Percentiles rank a stretch among this genome's conserved stretches.
Conservation (phyloP, 345 rosid species). For the Populus simonii region DNA sequence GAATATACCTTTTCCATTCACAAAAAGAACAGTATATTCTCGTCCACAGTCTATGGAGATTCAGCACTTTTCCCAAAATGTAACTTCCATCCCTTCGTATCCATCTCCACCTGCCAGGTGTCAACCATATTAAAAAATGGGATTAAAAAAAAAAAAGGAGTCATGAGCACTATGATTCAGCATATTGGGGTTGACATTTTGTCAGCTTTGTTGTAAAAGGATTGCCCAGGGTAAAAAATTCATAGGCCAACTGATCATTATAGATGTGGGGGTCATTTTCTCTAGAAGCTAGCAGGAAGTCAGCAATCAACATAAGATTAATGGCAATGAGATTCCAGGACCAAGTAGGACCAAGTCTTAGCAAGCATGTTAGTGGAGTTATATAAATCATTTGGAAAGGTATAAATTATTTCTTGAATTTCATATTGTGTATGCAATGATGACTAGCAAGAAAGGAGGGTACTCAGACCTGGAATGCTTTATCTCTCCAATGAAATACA, state of each 20-base stretch:
- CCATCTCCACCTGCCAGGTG: neutral
- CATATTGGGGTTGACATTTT: neutral
- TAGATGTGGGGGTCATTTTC: neutral
- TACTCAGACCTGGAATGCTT: slow-evolving; percentile 46
- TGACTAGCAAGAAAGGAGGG: neutral
- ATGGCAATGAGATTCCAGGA: neutral
- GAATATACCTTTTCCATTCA: neutral
- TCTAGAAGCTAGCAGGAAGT: neutral
- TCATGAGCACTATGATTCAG: neutral
- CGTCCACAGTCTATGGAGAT: neutral
- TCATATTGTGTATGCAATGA: neutral
- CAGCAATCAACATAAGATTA: neutral
- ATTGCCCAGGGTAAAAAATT: neutral
- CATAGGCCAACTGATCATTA: neutral
- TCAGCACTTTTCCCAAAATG: neutral
- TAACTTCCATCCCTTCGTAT: neutral
- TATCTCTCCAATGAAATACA: slow-evolving; percentile 61
- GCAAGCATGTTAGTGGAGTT: neutral
- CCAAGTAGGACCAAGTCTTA: neutral
- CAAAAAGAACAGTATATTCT: neutral
- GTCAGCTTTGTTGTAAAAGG: neutral
- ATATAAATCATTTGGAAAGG: neutral
- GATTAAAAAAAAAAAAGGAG: neutral
- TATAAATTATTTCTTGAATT: neutral
- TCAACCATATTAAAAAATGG: neutral